Percentiles rank a stretch among this genome's conserved stretches.
phyloP scores from a whole-genome alignment of 495 filamentous ascomycete species.

The Neurospora sp. region DNA sequence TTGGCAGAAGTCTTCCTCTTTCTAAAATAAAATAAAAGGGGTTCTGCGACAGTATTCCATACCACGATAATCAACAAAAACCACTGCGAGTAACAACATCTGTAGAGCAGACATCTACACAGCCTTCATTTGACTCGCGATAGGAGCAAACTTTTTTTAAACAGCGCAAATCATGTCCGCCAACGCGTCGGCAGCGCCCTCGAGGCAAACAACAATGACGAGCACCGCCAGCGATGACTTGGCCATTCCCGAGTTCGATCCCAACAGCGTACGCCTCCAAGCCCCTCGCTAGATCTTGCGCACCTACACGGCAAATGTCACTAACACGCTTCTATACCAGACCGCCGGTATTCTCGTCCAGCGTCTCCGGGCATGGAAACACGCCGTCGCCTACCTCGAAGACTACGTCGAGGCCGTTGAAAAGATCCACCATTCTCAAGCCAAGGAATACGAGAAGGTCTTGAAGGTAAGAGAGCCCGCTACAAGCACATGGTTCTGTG shows the following conservation, averaged over 20 bases:
- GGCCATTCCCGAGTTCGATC: slow-evolving; percentile 68
- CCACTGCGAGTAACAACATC: background rate
- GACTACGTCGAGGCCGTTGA: slow-evolving; percentile 77
- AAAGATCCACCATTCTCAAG: slow-evolving; percentile 70
- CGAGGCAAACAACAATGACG: slow-evolving; percentile 44
- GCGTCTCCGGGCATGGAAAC: slow-evolving; percentile 89
- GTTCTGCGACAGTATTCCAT: background rate
- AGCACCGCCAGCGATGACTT: slow-evolving; percentile 40
- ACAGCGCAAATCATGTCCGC: background rate
- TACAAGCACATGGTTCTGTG: background rate
- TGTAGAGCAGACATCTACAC: background rate
- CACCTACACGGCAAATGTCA: background rate
- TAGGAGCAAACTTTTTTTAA: background rate
- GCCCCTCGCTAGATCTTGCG: background rate
- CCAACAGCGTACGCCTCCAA: slow-evolving; percentile 52
- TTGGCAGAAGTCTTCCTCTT: background rate
- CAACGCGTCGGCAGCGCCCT: slow-evolving; percentile 30
- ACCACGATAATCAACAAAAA: background rate
- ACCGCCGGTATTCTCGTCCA: slow-evolving; percentile 71
- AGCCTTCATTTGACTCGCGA: background rate
- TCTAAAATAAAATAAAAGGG: background rate
- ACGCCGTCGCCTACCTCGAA: slow-evolving; percentile 81
- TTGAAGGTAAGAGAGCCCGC: slow-evolving; percentile 53
- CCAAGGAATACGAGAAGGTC: slow-evolving; percentile 92
- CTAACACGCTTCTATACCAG: slow-evolving; percentile 23